These are phyloP conservation scores for Brettanomyces anomalus DNA, from an alignment of 805 yeast species.

Conservation along the genomic window DNA sequence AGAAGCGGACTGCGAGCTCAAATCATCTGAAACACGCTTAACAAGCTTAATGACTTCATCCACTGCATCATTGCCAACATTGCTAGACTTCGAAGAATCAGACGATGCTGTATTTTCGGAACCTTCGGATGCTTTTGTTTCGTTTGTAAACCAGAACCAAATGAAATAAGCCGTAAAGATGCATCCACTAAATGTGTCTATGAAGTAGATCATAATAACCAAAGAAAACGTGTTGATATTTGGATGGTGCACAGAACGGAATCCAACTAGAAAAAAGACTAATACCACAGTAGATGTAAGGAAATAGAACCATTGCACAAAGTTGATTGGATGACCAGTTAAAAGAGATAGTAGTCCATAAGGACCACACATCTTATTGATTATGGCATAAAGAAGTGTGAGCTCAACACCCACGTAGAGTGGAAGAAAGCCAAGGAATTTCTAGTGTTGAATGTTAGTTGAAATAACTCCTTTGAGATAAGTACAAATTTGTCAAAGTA, in stretches of 20 bases:
- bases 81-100: constrained; percentile 6
- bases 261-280: constrained; percentile 57
- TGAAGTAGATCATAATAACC: constrained; percentile 49
- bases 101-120: constrained; percentile 1
- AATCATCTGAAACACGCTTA: constrained; percentile 13
- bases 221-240: constrained; percentile 54
- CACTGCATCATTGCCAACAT: not conserved
- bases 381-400: constrained; percentile 61
- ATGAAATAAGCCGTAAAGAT: constrained; percentile 69
- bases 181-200: constrained; percentile 61
- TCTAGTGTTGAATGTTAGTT: constrained; percentile 25
- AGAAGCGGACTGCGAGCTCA: constrained; percentile 53
- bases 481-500: too few species aligned
- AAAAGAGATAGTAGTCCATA: constrained; percentile 80
- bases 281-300: constrained; percentile 52
- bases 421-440: constrained; percentile 65
- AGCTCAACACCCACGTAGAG: constrained; percentile 83
- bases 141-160: constrained; percentile 56
- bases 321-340: constrained; percentile 81
- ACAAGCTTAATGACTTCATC: constrained; percentile 4
- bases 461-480: too few species aligned
- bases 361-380: constrained; percentile 83
- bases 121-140: constrained; percentile 4
- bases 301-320: constrained; percentile 77
- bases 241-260: constrained; percentile 40